These are phyloP conservation scores for Micromonas commoda DNA, from an alignment of 139 green algal species.

Conservation along the genomic window DNA sequence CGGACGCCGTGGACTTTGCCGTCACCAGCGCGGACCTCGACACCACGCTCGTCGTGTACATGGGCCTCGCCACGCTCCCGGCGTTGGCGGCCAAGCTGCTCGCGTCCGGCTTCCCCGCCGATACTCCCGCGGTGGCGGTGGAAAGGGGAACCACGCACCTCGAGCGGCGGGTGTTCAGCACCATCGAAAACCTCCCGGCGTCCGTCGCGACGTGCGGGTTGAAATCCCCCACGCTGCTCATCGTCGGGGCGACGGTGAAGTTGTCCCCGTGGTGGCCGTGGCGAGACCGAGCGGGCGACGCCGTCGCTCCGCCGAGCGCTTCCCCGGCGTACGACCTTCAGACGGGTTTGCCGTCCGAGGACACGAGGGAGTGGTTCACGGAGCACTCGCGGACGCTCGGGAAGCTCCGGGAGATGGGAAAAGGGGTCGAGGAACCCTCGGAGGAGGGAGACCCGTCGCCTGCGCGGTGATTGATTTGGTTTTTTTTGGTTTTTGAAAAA, in stretches of 20 bases:
- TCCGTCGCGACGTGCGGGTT: conserved; percentile 34
- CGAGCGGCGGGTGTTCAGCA: conserved; percentile 71
- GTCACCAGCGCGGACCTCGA: conserved; percentile 55
- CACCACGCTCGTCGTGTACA: conserved; percentile 97
- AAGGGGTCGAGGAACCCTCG: not conserved
- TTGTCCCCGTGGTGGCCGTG: conserved; percentile 56
- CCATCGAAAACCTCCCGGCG: conserved; percentile 49
- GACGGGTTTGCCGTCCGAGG: not conserved
- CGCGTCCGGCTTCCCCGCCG: conserved; percentile 44
- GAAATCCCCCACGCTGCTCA: conserved; percentile 84
- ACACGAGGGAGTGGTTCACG: not conserved
- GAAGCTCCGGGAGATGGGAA: not conserved
- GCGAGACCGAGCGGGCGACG: not conserved
- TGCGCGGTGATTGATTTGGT: no score
- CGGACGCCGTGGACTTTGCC: conserved; percentile 19
- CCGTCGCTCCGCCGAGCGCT: not conserved
- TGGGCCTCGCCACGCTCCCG: conserved; percentile 88
- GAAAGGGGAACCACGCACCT: conserved; percentile 84
- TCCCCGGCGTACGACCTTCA: not conserved
- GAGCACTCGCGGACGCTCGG: not conserved
- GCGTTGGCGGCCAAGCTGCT: conserved; percentile 58
- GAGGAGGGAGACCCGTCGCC: no score
- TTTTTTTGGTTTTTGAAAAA: no score
- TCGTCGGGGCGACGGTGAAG: conserved; percentile 79
- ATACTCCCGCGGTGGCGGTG: conserved; percentile 85